Conservation (phyloP, 495 filamentous ascomycete species). For the Neurospora cerealis region DNA sequence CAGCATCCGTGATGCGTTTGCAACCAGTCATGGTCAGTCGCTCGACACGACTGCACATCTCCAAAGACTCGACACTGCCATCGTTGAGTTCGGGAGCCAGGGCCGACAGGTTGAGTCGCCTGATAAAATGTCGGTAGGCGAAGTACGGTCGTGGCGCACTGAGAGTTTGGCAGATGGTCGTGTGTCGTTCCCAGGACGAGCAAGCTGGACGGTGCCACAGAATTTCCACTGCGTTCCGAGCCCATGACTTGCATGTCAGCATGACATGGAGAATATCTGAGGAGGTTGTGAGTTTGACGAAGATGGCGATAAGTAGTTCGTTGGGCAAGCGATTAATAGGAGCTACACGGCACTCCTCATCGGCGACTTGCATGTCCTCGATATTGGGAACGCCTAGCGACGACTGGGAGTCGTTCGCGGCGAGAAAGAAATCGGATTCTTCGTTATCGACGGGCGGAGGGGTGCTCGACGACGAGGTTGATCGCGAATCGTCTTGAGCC, state of each 20-base stretch:
- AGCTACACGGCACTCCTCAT: constrained; percentile 49
- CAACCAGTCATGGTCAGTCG: constrained; percentile 91
- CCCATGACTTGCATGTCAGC: constrained; percentile 88
- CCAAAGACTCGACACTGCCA: constrained; percentile 74
- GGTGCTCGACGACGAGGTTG: constrained; percentile 72
- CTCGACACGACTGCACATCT: constrained; percentile 82
- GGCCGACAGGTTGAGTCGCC: constrained; percentile 77
- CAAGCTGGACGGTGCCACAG: constrained; percentile 93
- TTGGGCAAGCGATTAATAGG: constrained; percentile 80
- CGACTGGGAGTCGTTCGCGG: constrained; percentile 80
- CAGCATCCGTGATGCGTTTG: constrained; percentile 69
- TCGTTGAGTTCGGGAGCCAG: constrained; percentile 73
- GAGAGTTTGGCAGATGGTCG: constrained; percentile 68
- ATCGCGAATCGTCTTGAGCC: constrained; percentile 23
- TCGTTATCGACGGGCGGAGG: constrained; percentile 69
- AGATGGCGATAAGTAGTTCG: constrained; percentile 88
- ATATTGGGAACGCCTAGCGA: constrained; percentile 73
- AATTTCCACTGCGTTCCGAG: constrained; percentile 81
- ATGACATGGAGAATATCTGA: constrained; percentile 77
- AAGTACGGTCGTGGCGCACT: constrained; percentile 63
- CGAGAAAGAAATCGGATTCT: constrained; percentile 86
- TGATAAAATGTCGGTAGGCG: constrained; percentile 76
- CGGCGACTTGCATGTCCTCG: constrained; percentile 54
- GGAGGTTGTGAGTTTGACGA: constrained; percentile 68
- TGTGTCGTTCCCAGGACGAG: constrained; percentile 70